phyloP scores from a whole-genome alignment of 441 rosid species.

The Pelargonium myrrhifolium region DNA sequence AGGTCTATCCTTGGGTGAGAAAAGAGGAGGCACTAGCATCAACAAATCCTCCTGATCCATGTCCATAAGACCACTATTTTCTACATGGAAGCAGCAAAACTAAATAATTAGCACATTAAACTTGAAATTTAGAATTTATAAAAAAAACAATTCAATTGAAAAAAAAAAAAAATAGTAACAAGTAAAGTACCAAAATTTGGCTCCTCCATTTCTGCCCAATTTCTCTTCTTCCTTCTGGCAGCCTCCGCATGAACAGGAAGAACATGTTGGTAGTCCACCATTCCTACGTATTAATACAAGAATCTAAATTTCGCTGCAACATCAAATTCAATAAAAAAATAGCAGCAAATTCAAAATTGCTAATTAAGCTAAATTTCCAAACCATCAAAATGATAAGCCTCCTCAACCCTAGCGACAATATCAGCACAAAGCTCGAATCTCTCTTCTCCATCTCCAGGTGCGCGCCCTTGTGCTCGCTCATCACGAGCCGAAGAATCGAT shows the following conservation, averaged over 20 bases:
- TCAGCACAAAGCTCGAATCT: conserved; percentile 46
- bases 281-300: conserved; percentile 39
- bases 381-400: conserved; percentile 78
- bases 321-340: neutral
- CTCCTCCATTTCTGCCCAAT: conserved; percentile 46
- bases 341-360: neutral
- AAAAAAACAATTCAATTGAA: conserved; percentile 5
- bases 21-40: conserved; percentile 75
- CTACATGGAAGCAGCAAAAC: conserved; percentile 19
- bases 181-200: conserved; percentile 36
- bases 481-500: conserved; percentile 14
- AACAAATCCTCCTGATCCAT: conserved; percentile 71
- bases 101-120: conserved; percentile 2
- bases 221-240: conserved; percentile 61
- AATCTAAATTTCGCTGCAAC: neutral
- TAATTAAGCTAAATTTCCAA: conserved; percentile 13
- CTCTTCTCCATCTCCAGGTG: conserved; percentile 21
- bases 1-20: conserved; percentile 73
- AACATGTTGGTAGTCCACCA: conserved; percentile 96
- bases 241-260: conserved; percentile 74
- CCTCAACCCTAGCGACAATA: conserved; percentile 60
- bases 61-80: conserved; percentile 50
- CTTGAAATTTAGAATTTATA: neutral
- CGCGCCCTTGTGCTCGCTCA: conserved; percentile 24
- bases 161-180: conserved; percentile 3